Evolutionary conservation across 176 grass and related monocot genomes (phyloP), one percentile per base, ranked within the genome.

Genomic region (Musa troglodytarum): DNA sequence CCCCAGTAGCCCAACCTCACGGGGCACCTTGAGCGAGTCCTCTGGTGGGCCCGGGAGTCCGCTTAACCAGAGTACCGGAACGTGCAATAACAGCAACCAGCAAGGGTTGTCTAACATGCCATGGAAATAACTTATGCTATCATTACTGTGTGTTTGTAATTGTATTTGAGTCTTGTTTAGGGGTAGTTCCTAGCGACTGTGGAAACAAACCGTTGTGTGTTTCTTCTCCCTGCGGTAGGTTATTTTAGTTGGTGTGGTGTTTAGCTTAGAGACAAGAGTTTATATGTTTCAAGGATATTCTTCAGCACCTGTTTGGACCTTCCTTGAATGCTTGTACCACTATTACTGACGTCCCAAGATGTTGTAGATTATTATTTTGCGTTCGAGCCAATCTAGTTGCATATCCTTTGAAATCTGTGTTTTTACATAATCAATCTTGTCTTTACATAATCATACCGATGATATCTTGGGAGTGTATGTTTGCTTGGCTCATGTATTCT

Each of bases 1-100:
- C 2, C 54, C 76, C 74, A 87, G 82, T 84, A 76, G 81, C 54
- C 82, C 95, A 1, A 81, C 90, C 1, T 94, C 88, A 0, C 87
- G 90, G 80, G 86, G 86, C 53, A 92, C 88, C 1, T 55, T 92
- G 61, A 99, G 88, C 34, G 95, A 92, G 58, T 92, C 91, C 4
- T 89, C 91, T 1, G 85, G 92, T 17, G 90, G 85, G 26, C 79
- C 87, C 0, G 80, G 82, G 14, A 99, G 95, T 76, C 95, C 95
- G 1, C 70, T 80, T 62, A 89, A 99, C 78, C 91, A 83, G 53
- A 87, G 69, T 10, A 73, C 54, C 1, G 79, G 77, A 0, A 64
- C 63, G 11, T 83, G 77, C 69, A 84, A 77, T 75, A 88, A 76
- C 74, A 78, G 76, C 76, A 86, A 67, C 74, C 93, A 88, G 62